A percentile compares a stretch with the other conserved stretches of the same genome.
phyloP scores from a whole-genome alignment of 495 filamentous ascomycete genomes.

The Hypoxylon intermedium region DNA sequence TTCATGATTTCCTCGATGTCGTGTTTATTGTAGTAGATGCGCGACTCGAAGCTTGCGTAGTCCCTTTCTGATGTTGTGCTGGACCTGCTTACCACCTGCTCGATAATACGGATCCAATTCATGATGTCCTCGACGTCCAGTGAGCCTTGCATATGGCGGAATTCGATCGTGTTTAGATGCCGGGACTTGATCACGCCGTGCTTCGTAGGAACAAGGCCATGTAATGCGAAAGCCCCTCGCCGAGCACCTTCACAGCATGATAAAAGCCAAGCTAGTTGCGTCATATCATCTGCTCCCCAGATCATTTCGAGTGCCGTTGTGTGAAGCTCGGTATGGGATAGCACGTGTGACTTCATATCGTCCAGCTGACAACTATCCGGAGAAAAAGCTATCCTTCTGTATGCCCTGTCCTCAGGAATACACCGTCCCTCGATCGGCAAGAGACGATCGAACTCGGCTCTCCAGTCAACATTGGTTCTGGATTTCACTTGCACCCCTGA shows the following conservation, averaged over 20 bases:
- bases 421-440: neutral
- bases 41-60: neutral
- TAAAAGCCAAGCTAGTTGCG: neutral
- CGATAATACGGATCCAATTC: slow-evolving; percentile 6
- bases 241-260: neutral
- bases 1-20: neutral
- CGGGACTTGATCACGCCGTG: neutral
- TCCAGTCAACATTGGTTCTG: neutral
- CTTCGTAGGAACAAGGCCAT: neutral
- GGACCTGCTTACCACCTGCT: neutral
- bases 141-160: slow-evolving; percentile 6
- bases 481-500: too few relatives aligned
- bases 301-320: neutral
- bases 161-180: neutral
- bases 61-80: neutral
- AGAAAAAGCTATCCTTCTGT: neutral
- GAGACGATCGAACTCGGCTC: neutral
- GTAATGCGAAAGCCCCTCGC: neutral
- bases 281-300: neutral
- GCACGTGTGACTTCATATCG: neutral
- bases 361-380: neutral
- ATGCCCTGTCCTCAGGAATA: neutral
- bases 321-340: neutral
- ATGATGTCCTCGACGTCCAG: slow-evolving; percentile 1
- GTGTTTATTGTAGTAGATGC: neutral